Evolutionary conservation across 75 land plant genomes (phyloP), one percentile per base, ranked within the genome.

Genomic region (Gnetum montanum): DNA sequence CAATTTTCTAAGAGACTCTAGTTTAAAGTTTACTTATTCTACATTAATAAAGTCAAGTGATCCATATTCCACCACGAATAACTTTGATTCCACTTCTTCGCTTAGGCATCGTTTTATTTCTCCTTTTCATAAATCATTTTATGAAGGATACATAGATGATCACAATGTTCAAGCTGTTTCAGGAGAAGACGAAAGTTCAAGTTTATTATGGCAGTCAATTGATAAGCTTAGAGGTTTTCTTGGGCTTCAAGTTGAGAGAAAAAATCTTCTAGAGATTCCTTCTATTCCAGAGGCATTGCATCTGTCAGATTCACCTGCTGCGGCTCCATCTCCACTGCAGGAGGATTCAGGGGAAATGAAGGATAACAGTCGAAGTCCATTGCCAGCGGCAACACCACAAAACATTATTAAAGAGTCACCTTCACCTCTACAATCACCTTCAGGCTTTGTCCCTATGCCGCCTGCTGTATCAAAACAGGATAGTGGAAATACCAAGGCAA

Each of bases 111-210:
- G 6, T 33, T 22, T 36, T 15, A 19, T 33, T 53, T 34, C 55
- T 10, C 34, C 55, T 30, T 50, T 34, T 13, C 16, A 29, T 4
- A 31, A 26, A 29, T 11, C 54, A 49, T n/a, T 8, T 29, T 16
- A 50, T 33, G 55, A 8, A 2, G 34, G 11, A 8, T 13, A 53
- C 11, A 25, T 13, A 8, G 37, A 33, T n/a, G n/a, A n/a, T 4
- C 12, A 31, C 22, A 33, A 41, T 15, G 16, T 53, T 19, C 19
- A 12, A 33, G 31, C 55, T 3, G 37, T 53, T 22, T 53, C 55
- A 3, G 55, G 55, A 34, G 36, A 33, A 53, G 55, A 53, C 22
- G 55, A 53, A 53, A 20, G 22, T 53, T 53, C 55, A 53, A 53
- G 34, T n/a, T 18, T 33, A 15, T n/a, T 10, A 19, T 53, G 6